Conservation (phyloP, 495 filamentous ascomycete genomes). For the Penicillium odoratum region DNA sequence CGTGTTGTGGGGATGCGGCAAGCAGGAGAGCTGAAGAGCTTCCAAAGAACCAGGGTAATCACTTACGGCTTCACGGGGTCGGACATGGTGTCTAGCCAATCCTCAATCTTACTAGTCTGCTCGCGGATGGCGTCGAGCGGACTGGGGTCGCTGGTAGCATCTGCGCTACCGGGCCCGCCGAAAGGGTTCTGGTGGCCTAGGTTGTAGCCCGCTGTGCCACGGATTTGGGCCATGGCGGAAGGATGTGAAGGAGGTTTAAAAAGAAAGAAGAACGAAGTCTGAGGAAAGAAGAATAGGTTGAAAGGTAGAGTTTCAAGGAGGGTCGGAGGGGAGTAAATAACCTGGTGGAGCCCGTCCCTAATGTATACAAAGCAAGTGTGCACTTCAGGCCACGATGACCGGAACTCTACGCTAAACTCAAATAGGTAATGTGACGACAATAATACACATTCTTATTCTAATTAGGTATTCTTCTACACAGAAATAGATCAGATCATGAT, state of each 20-base stretch:
- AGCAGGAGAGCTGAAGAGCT: neutral
- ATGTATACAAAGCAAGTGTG: slow-evolving; percentile 22
- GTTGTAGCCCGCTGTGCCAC: slow-evolving; percentile 95
- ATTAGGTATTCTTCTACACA: neutral
- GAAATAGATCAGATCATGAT: neutral
- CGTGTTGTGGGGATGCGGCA: neutral
- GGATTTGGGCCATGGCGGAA: slow-evolving; percentile 83
- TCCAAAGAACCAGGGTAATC: slow-evolving; percentile 4
- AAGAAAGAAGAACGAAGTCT: slow-evolving; percentile 3
- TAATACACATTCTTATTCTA: slow-evolving; percentile 13
- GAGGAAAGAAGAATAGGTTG: slow-evolving; percentile 9
- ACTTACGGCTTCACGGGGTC: slow-evolving; percentile 97
- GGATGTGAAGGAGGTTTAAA: neutral
- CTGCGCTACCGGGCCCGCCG: slow-evolving; percentile 60
- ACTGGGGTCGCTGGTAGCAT: slow-evolving; percentile 71
- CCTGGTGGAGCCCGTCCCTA: slow-evolving; percentile 17
- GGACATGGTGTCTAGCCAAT: slow-evolving; percentile 82
- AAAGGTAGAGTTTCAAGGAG: slow-evolving; percentile 14
- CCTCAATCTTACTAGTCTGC: slow-evolving; percentile 98
- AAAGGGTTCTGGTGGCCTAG: slow-evolving; percentile 78
- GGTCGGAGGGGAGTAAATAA: slow-evolving; percentile 24
- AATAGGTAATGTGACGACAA: slow-evolving; percentile 38
- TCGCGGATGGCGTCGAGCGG: slow-evolving; percentile 88
- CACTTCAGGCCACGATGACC: slow-evolving; percentile 48
- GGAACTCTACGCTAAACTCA: slow-evolving; percentile 38